Evolutionary conservation across 148 eudicot genomes (phyloP).

Genomic region (Persicaria maculosa): DNA sequence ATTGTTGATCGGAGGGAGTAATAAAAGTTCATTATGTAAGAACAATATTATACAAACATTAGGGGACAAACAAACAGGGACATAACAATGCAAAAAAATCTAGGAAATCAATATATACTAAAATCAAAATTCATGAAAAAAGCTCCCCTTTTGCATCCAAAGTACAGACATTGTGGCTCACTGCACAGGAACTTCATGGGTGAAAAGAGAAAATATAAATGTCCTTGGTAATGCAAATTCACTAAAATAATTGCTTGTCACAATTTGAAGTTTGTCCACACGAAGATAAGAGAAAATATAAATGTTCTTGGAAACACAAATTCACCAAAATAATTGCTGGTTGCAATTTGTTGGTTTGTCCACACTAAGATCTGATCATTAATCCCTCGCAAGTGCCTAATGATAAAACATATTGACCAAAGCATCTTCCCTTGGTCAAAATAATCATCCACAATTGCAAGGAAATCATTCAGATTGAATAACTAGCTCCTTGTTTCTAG

Average conservation of each 20-base stretch:
- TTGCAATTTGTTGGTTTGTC: background rate
- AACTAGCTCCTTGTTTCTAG: background rate
- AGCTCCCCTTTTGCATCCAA: background rate
- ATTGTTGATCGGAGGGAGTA: no score
- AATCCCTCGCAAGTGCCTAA: background rate
- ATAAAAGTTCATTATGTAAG: background rate
- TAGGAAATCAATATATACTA: background rate
- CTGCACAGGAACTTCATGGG: background rate
- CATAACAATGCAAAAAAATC: background rate
- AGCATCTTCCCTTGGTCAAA: background rate
- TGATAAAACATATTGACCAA: background rate
- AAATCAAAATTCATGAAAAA: background rate
- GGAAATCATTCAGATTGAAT: background rate
- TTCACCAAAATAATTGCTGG: no score
- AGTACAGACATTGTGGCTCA: no score
- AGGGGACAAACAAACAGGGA: background rate
- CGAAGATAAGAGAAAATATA: no score
- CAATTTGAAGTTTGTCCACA: no score
- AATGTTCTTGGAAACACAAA: no score
- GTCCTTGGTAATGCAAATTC: no score
- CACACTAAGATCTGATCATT: background rate
- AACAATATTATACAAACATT: background rate
- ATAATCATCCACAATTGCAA: background rate
- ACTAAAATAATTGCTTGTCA: no score
- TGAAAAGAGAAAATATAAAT: background rate